Evolutionary conservation across 192 early-diverging fungal species (phyloP).

Genomic region (Coemansia sp.): DNA sequence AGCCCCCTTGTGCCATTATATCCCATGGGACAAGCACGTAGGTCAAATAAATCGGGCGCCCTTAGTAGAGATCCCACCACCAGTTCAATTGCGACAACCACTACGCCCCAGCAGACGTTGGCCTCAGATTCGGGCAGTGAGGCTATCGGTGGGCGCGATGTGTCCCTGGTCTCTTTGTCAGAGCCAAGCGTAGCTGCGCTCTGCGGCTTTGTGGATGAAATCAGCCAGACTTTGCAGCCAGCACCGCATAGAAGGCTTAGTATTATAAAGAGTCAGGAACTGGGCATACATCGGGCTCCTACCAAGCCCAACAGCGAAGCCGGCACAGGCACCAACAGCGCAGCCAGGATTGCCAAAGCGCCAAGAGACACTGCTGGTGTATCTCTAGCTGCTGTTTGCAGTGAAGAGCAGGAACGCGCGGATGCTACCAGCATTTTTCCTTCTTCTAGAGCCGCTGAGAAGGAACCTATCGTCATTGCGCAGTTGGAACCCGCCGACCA

Average conservation of each 20-base stretch:
- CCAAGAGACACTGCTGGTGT: neutral
- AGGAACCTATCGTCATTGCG: slow-evolving; percentile 18
- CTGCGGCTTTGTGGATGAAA: neutral
- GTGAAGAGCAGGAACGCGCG: neutral
- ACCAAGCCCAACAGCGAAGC: neutral
- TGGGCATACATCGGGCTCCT: slow-evolving; percentile 11
- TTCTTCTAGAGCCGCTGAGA: slow-evolving; percentile 7
- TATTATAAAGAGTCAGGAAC: slow-evolving; percentile 30
- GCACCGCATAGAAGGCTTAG: slow-evolving; percentile 35
- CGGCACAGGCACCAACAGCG: neutral
- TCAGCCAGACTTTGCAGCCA: neutral
- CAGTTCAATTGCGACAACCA: neutral
- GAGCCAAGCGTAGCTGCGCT: neutral
- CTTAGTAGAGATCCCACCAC: neutral
- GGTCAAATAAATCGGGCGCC: neutral
- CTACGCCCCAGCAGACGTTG: neutral
- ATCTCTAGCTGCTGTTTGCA: neutral
- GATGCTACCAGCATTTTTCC: neutral
- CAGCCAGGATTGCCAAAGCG: neutral
- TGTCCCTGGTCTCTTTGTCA: neutral
- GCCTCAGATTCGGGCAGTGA: neutral
- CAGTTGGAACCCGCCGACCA: slow-evolving; percentile 21
- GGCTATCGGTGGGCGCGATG: neutral
- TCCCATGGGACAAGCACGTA: slow-evolving; percentile 12
- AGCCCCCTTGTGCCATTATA: slow-evolving; percentile 14